A percentile compares a stretch with the other conserved stretches of the same genome.
phyloP scores from a whole-genome alignment of 192 early-diverging fungal genomes.

The Rhizophagus prolifer region DNA sequence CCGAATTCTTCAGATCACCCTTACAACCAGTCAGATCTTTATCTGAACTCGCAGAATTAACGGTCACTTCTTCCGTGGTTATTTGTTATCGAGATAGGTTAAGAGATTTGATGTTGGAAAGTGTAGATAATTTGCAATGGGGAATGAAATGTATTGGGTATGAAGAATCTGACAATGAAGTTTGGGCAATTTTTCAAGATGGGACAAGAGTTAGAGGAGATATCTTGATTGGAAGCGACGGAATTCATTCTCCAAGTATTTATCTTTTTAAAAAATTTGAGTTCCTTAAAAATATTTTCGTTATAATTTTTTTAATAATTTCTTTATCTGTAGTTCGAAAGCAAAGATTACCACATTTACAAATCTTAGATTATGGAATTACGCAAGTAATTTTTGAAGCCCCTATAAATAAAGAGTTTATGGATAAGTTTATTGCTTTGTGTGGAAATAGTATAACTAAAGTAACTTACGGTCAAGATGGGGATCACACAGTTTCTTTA shows the following conservation, averaged over 20 bases:
- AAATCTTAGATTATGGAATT: neutral
- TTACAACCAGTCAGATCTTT: neutral
- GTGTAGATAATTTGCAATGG: constrained; percentile 1
- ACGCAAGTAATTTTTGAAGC: neutral
- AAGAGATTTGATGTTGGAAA: constrained; percentile 7
- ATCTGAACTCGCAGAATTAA: neutral
- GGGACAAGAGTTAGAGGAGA: neutral
- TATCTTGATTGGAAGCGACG: constrained; percentile 1
- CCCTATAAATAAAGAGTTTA: neutral
- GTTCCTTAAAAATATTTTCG: too few relatives aligned
- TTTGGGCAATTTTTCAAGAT: constrained; percentile 15
- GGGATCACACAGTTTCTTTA: neutral
- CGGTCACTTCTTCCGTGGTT: too few relatives aligned
- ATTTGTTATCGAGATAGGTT: neutral
- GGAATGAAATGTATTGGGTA: constrained; percentile 2
- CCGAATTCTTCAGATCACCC: neutral
- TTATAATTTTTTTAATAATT: too few relatives aligned
- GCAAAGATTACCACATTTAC: constrained; percentile 3
- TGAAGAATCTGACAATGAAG: neutral
- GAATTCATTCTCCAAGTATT: constrained; percentile 16
- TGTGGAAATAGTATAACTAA: neutral
- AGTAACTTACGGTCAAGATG: neutral
- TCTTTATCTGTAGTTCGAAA: neutral
- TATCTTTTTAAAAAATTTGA: too few relatives aligned
- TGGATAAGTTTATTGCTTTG: neutral